Percentiles rank a stretch among this genome's conserved stretches.
Evolutionary conservation across 306 rosid species (phyloP).

Genomic region (Vachellia pachyceras): DNA sequence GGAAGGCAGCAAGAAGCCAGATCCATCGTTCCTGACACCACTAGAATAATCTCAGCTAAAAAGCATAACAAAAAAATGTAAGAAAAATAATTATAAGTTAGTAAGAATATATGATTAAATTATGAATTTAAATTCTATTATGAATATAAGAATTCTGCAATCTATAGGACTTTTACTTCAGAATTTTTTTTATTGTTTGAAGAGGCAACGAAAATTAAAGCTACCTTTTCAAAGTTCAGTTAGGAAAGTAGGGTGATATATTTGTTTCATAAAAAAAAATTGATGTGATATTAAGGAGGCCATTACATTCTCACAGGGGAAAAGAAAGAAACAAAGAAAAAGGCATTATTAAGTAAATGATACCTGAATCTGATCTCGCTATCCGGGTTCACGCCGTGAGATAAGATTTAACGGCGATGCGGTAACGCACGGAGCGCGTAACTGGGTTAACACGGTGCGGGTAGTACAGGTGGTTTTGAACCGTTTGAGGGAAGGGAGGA

Average conservation of each 20-base stretch:
- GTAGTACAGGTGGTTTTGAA: constrained; percentile 36
- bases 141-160: too few species aligned
- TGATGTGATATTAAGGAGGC: not conserved
- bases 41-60: too few species aligned
- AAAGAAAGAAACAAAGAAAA: not conserved
- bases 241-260: not conserved
- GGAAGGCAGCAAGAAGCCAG: too few species aligned
- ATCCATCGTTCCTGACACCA: too few species aligned
- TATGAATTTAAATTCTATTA: too few species aligned
- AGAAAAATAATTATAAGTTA: too few species aligned
- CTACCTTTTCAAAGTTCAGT: not conserved
- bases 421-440: constrained; percentile 30
- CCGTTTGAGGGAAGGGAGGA: constrained; percentile 31
- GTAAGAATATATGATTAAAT: too few species aligned
- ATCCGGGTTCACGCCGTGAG: constrained; percentile 37
- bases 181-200: not conserved
- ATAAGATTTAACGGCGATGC: constrained; percentile 12
- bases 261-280: not conserved
- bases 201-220: not conserved
- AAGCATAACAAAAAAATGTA: too few species aligned
- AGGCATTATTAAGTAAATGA: not conserved
- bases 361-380: constrained; percentile 47
- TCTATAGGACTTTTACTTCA: too few species aligned
- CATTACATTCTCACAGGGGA: not conserved
- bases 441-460: constrained; percentile 47